Evolutionary conservation across 306 rosid genomes (phyloP), one percentile per base, ranked within the genome.

Genomic region (Cicer yamashitae): DNA sequence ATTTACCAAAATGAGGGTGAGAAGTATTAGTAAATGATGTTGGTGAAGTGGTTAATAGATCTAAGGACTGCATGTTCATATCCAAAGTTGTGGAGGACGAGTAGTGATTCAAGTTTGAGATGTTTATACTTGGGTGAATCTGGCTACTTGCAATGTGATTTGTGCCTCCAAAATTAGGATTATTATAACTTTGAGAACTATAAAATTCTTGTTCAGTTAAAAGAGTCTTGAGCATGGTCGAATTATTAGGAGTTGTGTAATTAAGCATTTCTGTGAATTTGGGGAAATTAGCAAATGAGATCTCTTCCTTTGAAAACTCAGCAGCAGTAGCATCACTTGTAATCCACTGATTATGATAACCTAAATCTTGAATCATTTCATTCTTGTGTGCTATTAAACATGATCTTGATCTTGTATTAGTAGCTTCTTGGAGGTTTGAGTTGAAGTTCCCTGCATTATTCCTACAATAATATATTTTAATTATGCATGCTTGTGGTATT

Each of bases 71-170:
- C 63, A 83, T 74, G 77, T 73, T 87, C 85, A 84, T 81, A n/a
- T 82, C 81, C 71, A 84, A 65, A 59, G 71, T 0, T 1, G 50
- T 53, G 30, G 83, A 82, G 1, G 88, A 82, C 41, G 5, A 86
- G 56, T 67, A 10, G 1, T 80, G 83, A 25, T 78, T 87, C 75
- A 87, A 79, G 83, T 76, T 87, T 39, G 96, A 87, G 65, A 93
- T 75, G 67, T 89, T 86, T 18, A 93, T 75, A 64, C 87, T 90
- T 0, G 98, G 98, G 73, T 90, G 88, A 63, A 93, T 93, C 82
- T 87, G 98, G 79, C 90, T 78, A 69, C 87, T 73, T 71, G 73
- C 70, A 39, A 7, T 22, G 37, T 39, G 3, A 51, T 8, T 11
- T 2, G 11, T 12, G 10, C n/a, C 74, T 22, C 67, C 60, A 73